Evolutionary conservation across 2,329 filamentous ascomycete species (phyloP).

Genomic region (Leptographium procerum): DNA sequence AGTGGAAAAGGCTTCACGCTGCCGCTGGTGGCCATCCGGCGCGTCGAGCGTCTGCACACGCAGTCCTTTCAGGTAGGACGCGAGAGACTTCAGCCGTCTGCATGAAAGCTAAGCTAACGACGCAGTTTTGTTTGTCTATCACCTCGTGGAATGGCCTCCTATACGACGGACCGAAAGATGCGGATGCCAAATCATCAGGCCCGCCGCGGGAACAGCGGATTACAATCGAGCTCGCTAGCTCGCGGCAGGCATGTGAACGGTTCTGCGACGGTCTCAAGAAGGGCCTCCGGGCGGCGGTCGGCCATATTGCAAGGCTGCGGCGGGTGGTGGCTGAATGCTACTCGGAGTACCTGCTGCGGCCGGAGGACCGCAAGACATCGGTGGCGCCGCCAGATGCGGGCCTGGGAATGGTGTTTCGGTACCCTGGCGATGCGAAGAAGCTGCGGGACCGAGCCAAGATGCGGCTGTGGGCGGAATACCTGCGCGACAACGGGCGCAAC

Average conservation of each 20-base stretch:
- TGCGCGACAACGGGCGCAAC: constrained; percentile 90
- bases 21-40: constrained; percentile 78
- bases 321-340: constrained; percentile 76
- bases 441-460: constrained; percentile 93
- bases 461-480: constrained; percentile 92
- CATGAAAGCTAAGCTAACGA: not conserved
- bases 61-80: constrained; percentile 60
- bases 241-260: constrained; percentile 77
- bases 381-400: constrained; percentile 77
- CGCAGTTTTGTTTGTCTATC: constrained; percentile 76
- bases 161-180: constrained; percentile 40
- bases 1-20: constrained; percentile 94
- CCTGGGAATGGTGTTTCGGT: constrained; percentile 82
- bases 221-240: constrained; percentile 82
- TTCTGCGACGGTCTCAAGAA: constrained; percentile 96
- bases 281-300: constrained; percentile 75
- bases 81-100: not conserved
- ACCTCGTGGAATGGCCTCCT: constrained; percentile 83
- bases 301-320: constrained; percentile 76
- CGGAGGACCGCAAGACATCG: constrained; percentile 51
- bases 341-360: constrained; percentile 68
- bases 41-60: constrained; percentile 87
- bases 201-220: constrained; percentile 63
- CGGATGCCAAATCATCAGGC: constrained; percentile 28
- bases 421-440: constrained; percentile 90